A percentile compares a stretch with the other conserved stretches of the same genome.
Evolutionary conservation across 805 yeast genomes (phyloP).

Genomic region (Starmerella floricola): DNA sequence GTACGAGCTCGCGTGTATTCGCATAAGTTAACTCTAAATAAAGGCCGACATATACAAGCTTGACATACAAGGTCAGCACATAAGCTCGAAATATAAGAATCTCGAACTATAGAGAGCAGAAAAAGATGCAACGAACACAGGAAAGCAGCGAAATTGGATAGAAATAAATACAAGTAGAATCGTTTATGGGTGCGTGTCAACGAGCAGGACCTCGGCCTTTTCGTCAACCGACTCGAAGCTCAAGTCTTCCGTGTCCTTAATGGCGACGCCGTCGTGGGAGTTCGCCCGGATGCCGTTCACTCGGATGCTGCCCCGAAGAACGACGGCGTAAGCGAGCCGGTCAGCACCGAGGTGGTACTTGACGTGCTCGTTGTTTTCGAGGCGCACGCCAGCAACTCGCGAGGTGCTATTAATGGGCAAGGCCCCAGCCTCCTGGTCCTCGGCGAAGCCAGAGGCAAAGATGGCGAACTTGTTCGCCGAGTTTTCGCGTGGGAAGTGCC

Average conservation of each 20-base stretch:
- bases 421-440: conserved; percentile 13
- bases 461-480: conserved; percentile 7
- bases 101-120: no score
- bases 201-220: conserved; percentile 12
- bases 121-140: no score
- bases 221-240: conserved; percentile 6
- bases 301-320: conserved; percentile 7
- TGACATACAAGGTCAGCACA: no score
- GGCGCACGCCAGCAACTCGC: conserved; percentile 13
- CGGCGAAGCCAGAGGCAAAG: conserved; percentile 16
- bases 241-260: conserved; percentile 10
- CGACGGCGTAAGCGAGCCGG: conserved; percentile 18
- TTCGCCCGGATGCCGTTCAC: conserved; percentile 15
- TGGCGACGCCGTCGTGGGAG: conserved; percentile 18
- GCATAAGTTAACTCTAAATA: no score
- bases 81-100: no score
- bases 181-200: conserved; percentile 14
- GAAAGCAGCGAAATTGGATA: no score
- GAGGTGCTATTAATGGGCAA: conserved; percentile 15
- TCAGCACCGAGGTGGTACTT: conserved; percentile 12
- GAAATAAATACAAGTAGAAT: no score
- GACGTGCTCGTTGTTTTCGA: conserved; percentile 7
- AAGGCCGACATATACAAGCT: no score
- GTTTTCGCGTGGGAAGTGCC: conserved; percentile 14
- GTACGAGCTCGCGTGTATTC: no score